Percentiles rank a stretch among this genome's conserved stretches.
phyloP scores from a whole-genome alignment of 495 filamentous ascomycete species.

The Aspergillus olivimuriae region DNA sequence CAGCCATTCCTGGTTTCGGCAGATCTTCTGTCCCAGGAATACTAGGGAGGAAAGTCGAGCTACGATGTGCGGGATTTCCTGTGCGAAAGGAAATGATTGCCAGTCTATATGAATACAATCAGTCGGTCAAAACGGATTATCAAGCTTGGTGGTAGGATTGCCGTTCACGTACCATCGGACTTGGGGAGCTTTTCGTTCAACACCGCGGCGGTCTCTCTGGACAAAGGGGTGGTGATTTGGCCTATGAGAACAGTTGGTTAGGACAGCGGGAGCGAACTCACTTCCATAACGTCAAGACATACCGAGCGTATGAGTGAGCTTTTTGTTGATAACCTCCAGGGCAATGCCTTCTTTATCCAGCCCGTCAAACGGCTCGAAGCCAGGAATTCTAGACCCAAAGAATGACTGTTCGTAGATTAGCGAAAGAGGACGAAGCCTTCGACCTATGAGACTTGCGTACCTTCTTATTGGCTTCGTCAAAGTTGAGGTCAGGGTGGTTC shows the following conservation, averaged over 20 bases:
- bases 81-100: slow-evolving; percentile 22
- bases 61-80: slow-evolving; percentile 37
- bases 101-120: slow-evolving; percentile 25
- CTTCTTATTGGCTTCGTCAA: slow-evolving; percentile 33
- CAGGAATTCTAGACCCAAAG: slow-evolving; percentile 34
- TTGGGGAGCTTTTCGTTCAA: slow-evolving; percentile 32
- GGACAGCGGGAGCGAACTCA: no score
- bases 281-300: no score
- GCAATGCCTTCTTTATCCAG: slow-evolving; percentile 24
- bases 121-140: no score
- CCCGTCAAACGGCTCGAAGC: slow-evolving; percentile 39
- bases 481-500: slow-evolving; percentile 32
- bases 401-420: slow-evolving; percentile 27
- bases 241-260: slow-evolving; percentile 8
- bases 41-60: slow-evolving; percentile 51
- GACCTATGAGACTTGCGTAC: slow-evolving; percentile 20
- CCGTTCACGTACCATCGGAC: slow-evolving; percentile 26
- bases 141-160: no score
- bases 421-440: background rate
- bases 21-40: slow-evolving; percentile 50
- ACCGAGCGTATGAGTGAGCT: slow-evolving; percentile 44
- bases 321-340: slow-evolving; percentile 34
- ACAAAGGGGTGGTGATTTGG: slow-evolving; percentile 32
- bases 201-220: slow-evolving; percentile 33
- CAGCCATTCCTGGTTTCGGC: slow-evolving; percentile 51